Base-by-base conservation (phyloP, 768 basidiomycete genomes). In the Kwoniella dejecticola region DNA sequence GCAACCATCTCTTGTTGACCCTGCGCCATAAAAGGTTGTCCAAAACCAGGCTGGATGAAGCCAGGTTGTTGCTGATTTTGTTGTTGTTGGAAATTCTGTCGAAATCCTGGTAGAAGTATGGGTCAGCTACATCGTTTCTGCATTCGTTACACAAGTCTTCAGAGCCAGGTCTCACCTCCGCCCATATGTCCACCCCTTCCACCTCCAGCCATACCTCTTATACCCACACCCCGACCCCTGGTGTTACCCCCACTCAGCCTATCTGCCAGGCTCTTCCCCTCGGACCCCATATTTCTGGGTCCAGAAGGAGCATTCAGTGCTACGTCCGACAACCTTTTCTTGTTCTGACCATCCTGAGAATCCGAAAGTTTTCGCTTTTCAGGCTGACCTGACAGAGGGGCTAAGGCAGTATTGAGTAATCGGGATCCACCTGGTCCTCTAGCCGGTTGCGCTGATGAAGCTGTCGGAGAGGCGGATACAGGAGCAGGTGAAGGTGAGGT, bases 211-310 rank as follows among this genome's bases (percentile, higher is more conserved):
- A 55, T 48, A 1, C 59, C 60, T 21, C 42, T 52, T 27, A 56
- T 62, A 24, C 59, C 57, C 26, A 66, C 67, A 29, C 54, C 60
- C 56, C 66, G 21, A 6, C 56, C 60, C 36, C 61, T 38, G 23
- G 44, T n/a, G 52, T 52, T 52, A 30, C 31, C 38, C 13, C 36
- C 60, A 46, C 90, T 88, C n/a, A 94, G 84, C 52, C 91, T 84
- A 68, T 94, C 92, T 38, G 91, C 80, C 44, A 95, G 82, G 78
- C 89, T 90, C 60, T 87, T 83, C 24, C 84, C 75, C 19, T 81
- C 81, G 4, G 71, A 73, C 21, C 80, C 75, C 90, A 93, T 91
- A 1, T 90, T 90, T 52, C 92, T 84, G 19, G 92, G 92, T 23
- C 89, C 91, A 2, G 88, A 88, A 0, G 92, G 92, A 21, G 63